These are phyloP conservation scores for Ophiostoma ips DNA, from an alignment of 2,329 filamentous ascomycete genomes.

Conservation along the genomic window DNA sequence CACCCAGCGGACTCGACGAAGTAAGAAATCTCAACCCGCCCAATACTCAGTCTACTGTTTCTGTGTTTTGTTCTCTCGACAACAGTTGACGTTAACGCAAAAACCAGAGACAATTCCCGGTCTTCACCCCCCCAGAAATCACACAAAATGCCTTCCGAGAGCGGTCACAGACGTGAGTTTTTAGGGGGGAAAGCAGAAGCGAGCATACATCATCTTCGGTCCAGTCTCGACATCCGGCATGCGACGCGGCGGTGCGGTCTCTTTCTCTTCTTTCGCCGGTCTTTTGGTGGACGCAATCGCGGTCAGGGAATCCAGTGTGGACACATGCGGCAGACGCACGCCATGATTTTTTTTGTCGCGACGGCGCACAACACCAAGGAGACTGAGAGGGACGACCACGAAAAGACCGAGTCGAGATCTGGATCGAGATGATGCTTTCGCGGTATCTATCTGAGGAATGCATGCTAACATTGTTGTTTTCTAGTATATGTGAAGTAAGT, in stretches of 20 bases:
- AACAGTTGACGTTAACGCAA: neutral
- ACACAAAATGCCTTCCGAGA: slow-evolving; percentile 72
- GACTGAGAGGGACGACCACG: neutral
- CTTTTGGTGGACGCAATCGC: no score
- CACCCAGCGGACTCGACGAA: slow-evolving; percentile 14
- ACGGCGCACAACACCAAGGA: neutral
- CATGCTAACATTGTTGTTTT: slow-evolving; percentile 4
- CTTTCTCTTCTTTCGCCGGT: neutral
- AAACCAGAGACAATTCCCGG: slow-evolving; percentile 3
- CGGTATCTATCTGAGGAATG: neutral
- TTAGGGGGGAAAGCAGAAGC: neutral
- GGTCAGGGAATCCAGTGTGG: no score
- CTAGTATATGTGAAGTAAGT: slow-evolving; percentile 89
- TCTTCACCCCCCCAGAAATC: slow-evolving; percentile 9
- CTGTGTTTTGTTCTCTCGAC: no score
- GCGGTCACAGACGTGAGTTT: slow-evolving; percentile 76
- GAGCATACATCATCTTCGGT: neutral
- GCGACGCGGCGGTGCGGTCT: neutral
- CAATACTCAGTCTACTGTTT: slow-evolving; percentile 23
- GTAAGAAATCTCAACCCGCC: slow-evolving; percentile 7
- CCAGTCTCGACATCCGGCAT: neutral
- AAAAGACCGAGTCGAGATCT: neutral
- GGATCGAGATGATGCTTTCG: neutral
- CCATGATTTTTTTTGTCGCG: neutral
- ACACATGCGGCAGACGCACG: neutral